Evolutionary conservation across 768 basidiomycete genomes (phyloP), one percentile per base, ranked within the genome.

Genomic region (Kwoniella sp.): DNA sequence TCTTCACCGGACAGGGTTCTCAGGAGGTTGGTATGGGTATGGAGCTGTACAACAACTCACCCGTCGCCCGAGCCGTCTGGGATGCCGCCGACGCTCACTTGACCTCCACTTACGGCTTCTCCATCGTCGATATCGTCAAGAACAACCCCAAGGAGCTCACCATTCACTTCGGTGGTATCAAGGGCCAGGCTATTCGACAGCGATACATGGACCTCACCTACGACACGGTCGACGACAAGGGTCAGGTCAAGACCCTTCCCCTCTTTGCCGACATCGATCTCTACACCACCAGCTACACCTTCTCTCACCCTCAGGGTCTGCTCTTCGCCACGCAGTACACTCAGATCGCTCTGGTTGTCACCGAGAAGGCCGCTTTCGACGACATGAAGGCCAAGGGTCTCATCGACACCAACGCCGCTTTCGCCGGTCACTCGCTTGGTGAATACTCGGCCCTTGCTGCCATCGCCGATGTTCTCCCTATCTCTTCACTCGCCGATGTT

Each of bases 151-250:
- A 91, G 80, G 84, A 88, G 76, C 90, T 96, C 79, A 99, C 91
- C 0, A 86, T 99, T 63, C 93, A 99, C 76, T 99, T 99, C 62
- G 95, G 95, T 79, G 95, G 95, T 72, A 88, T 98, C 76, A 96
- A 96, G 77, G 95, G 95, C 33, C 93, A 98, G 73, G 92, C 85
- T 2, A 98, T 98, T 59, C 88, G 95, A 25, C 88, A 92, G 66
- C 84, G 95, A n/a, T 99, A 99, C 77, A 98, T 98, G 89, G 91
- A 92, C 63, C 95, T 99, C 87, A 87, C 88, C 4, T 98, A 96
- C 78, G 92, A 96, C 70, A 85, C 90, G 0, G 86, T 89, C 81
- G 93, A 95, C 77, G 89, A 88, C 77, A 90, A 92, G 65, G 93
- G 93, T 50, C 85, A 87, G 67, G 83, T 96, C 74, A 92, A 91